Conservation (phyloP, 148 eudicot species). For the Pharnaceum exiguum region DNA sequence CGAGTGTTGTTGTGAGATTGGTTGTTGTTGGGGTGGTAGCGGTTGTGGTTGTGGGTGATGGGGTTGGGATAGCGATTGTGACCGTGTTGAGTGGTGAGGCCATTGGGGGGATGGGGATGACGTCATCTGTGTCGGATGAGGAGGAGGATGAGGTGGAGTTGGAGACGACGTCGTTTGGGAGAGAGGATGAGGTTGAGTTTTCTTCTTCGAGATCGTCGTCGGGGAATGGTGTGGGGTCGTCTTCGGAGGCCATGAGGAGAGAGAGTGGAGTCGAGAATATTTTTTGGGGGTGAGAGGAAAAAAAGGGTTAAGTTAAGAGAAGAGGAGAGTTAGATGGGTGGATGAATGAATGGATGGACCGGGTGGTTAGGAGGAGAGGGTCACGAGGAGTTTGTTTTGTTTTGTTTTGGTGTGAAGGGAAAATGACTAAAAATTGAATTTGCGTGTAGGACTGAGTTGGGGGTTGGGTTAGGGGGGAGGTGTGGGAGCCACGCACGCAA, state of each 20-base stretch:
- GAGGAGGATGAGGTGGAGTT: conserved; percentile 35
- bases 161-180: conserved; percentile 34
- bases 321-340: neutral
- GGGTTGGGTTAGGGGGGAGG: neutral
- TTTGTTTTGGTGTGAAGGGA: too few species aligned
- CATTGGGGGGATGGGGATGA: conserved; percentile 12
- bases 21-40: conserved; percentile 6
- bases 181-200: conserved; percentile 37
- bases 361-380: conserved; percentile 16
- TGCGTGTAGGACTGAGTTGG: conserved; percentile 24
- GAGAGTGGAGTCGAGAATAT: neutral
- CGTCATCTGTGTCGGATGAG: conserved; percentile 16
- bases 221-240: conserved; percentile 26
- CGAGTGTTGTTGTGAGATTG: conserved; percentile 6
- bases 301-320: neutral
- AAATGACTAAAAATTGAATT: too few species aligned
- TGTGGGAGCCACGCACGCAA: too few species aligned
- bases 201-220: conserved; percentile 51
- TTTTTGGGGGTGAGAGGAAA: neutral
- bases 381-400: conserved; percentile 40
- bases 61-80: conserved; percentile 16
- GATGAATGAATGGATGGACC: neutral
- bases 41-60: neutral
- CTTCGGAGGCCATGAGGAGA: conserved; percentile 22
- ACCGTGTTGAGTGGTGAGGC: conserved; percentile 11